Evolutionary conservation across 1,284 basidiomycete genomes (phyloP).

Genomic region (Vanrija pseudolonga): DNA sequence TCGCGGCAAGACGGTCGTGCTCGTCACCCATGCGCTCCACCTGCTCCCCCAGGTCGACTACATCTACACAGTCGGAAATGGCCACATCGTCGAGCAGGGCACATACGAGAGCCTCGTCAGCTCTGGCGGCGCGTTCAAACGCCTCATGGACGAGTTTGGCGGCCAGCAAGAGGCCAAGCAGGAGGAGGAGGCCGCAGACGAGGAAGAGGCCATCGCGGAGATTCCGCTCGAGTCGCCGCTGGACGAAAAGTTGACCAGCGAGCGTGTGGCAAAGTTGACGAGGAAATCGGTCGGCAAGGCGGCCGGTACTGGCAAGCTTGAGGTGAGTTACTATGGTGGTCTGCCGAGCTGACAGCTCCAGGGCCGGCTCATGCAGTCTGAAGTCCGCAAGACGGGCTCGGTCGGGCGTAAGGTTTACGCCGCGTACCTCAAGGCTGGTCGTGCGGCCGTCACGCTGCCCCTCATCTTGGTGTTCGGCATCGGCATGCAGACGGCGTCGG

Average conservation of each 20-base stretch:
- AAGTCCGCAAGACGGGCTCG: conserved; percentile 60
- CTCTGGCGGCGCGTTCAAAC: conserved; percentile 57
- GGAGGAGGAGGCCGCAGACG: conserved; percentile 51
- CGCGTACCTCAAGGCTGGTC: conserved; percentile 64
- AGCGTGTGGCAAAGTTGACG: conserved; percentile 16
- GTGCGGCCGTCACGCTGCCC: conserved; percentile 59
- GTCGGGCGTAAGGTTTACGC: conserved; percentile 63
- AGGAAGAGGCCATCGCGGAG: conserved; percentile 39
- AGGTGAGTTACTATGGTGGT: conserved; percentile 19
- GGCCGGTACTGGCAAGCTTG: conserved; percentile 61
- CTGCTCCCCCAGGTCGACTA: conserved; percentile 33
- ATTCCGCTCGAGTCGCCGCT: conserved; percentile 8
- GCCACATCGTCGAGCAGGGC: conserved; percentile 62
- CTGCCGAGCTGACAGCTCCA: conserved; percentile 2
- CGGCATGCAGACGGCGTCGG: conserved; percentile 51
- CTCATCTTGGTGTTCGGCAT: conserved; percentile 58
- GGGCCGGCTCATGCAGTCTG: conserved; percentile 46
- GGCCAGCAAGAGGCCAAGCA: conserved; percentile 50
- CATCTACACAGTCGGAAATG: conserved; percentile 54
- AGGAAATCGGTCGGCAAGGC: conserved; percentile 50
- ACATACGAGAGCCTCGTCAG: conserved; percentile 59
- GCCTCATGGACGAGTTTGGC: conserved; percentile 64
- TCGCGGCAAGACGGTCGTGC: conserved; percentile 68
- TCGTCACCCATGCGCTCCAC: conserved; percentile 56
- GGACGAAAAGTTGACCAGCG: conserved; percentile 4